A percentile compares a stretch with the other conserved stretches of the same genome.
phyloP scores from a whole-genome alignment of 495 filamentous ascomycete genomes.

The Ascobolus immersus region DNA sequence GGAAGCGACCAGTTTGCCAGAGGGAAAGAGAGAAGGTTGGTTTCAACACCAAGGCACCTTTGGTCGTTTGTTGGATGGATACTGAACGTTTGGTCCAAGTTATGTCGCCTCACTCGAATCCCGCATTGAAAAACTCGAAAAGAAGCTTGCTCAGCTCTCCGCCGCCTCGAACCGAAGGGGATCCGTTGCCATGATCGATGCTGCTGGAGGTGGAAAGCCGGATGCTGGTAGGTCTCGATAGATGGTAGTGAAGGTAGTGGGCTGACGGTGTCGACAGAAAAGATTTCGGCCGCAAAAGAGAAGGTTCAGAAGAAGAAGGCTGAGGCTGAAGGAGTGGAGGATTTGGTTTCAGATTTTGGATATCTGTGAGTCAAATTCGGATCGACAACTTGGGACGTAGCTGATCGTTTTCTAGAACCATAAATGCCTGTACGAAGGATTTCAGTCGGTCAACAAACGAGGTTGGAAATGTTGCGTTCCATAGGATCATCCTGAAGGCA shows the following conservation, averaged over 20 bases:
- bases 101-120: constrained; percentile 83
- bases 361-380: constrained; percentile 31
- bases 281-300: constrained; percentile 9
- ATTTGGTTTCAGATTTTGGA: constrained; percentile 58
- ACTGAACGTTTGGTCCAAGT: constrained; percentile 19
- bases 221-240: no score
- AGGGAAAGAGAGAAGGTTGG: constrained; percentile 62
- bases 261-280: no score
- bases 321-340: constrained; percentile 52
- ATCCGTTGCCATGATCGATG: constrained; percentile 1
- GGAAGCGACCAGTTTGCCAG: constrained; percentile 82
- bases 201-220: constrained; percentile 23
- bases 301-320: constrained; percentile 25
- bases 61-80: background rate
- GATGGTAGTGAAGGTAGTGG: no score
- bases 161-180: constrained; percentile 3
- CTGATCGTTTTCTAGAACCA: constrained; percentile 28
- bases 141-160: constrained; percentile 16
- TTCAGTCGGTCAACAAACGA: constrained; percentile 45
- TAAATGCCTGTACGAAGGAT: constrained; percentile 77
- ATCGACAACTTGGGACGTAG: constrained; percentile 1
- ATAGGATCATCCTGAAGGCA: constrained; percentile 47
- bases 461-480: constrained; percentile 60
- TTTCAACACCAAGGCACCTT: constrained; percentile 1
- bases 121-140: constrained; percentile 63